These are phyloP conservation scores for Lindgomyces ingoldianus DNA, from an alignment of 495 filamentous ascomycete genomes.

Conservation along the genomic window DNA sequence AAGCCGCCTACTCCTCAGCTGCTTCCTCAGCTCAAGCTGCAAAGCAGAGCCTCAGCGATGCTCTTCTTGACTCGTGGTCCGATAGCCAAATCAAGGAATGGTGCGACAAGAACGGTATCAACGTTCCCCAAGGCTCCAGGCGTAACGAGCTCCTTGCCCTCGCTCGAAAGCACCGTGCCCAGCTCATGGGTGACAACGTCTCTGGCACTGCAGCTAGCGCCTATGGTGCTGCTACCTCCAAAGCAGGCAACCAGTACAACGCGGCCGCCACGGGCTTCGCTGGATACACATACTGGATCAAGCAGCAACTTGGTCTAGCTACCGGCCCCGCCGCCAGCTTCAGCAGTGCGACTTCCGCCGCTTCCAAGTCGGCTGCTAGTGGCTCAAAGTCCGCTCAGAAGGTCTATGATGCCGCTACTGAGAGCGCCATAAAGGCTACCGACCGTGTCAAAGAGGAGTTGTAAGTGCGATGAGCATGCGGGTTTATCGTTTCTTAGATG, in stretches of 20 bases:
- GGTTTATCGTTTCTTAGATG: not conserved
- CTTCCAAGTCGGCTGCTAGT: slow-evolving; percentile 9
- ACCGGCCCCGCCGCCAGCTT: slow-evolving; percentile 35
- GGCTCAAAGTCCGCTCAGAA: slow-evolving; percentile 31
- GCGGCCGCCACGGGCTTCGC: slow-evolving; percentile 51
- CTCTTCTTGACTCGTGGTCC: slow-evolving; percentile 84
- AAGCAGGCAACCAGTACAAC: slow-evolving; percentile 74
- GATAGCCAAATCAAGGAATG: slow-evolving; percentile 79
- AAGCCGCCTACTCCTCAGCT: slow-evolving; percentile 58
- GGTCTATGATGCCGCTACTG: slow-evolving; percentile 24
- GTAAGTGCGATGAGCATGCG: not conserved
- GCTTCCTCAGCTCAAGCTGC: slow-evolving; percentile 67
- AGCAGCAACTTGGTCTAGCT: slow-evolving; percentile 66
- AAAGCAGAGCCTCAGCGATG: slow-evolving; percentile 71
- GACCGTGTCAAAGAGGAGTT: slow-evolving; percentile 9
- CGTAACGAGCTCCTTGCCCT: slow-evolving; percentile 88
- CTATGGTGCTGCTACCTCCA: slow-evolving; percentile 79
- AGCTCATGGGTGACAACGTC: slow-evolving; percentile 68
- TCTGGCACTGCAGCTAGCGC: slow-evolving; percentile 61
- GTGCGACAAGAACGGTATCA: slow-evolving; percentile 71
- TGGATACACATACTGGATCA: slow-evolving; percentile 66
- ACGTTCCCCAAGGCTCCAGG: slow-evolving; percentile 86
- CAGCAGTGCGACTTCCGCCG: slow-evolving; percentile 19
- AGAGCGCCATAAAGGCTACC: not conserved
- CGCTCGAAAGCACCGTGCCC: slow-evolving; percentile 82